phyloP scores from a whole-genome alignment of 2,329 filamentous ascomycete genomes.

The Trichophyton schoenleinii region DNA sequence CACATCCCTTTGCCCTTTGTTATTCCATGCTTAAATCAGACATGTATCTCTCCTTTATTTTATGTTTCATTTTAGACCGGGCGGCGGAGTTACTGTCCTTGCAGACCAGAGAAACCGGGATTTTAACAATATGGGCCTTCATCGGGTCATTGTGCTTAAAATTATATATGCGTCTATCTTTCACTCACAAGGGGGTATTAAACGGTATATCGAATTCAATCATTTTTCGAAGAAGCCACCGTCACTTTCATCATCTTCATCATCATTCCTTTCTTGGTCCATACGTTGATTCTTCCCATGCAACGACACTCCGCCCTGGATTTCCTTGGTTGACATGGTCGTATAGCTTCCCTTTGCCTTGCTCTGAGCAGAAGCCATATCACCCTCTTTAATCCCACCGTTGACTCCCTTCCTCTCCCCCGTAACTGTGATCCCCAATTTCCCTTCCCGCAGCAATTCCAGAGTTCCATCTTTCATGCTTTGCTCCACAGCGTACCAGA shows the following conservation, averaged over 20 bases:
- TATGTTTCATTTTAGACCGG: background rate
- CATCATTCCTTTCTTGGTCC: constrained; percentile 8
- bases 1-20: background rate
- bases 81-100: background rate
- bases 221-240: constrained; percentile 17
- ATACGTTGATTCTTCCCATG: background rate
- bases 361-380: background rate
- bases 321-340: background rate
- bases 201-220: background rate
- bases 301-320: background rate
- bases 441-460: constrained; percentile 31
- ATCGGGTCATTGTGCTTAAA: background rate
- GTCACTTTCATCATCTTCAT: constrained; percentile 15
- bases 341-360: background rate
- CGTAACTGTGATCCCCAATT: constrained; percentile 20
- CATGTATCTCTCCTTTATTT: background rate
- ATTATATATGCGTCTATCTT: background rate
- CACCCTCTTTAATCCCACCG: background rate
- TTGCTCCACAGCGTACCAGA: constrained; percentile 35
- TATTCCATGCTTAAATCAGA: no score
- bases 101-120: background rate
- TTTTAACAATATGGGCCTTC: background rate
- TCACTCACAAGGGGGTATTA: background rate
- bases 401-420: constrained; percentile 11
- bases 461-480: constrained; percentile 34